Evolutionary conservation across 192 early-diverging fungal species (phyloP).

Genomic region (Chytriomyces sp.): DNA sequence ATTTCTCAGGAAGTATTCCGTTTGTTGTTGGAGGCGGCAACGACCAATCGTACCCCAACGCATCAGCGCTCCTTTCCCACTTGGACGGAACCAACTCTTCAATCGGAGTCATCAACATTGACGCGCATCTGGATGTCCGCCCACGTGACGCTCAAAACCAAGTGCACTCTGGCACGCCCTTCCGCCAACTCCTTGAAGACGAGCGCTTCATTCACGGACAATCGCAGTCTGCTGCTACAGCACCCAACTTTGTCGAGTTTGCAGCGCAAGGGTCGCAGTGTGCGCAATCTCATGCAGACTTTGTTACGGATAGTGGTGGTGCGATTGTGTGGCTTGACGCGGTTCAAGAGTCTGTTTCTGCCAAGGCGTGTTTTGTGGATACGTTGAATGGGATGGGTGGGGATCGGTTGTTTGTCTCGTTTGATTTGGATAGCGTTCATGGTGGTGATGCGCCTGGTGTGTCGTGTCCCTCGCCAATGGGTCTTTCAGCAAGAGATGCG

Average conservation of each 20-base stretch:
- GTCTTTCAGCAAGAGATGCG: slow-evolving; percentile 24
- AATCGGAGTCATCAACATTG: slow-evolving; percentile 36
- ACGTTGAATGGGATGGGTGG: slow-evolving; percentile 19
- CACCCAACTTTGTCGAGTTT: slow-evolving; percentile 27
- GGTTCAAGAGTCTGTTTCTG: neutral
- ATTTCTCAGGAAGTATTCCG: slow-evolving; percentile 7
- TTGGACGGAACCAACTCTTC: neutral
- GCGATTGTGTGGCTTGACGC: slow-evolving; percentile 28
- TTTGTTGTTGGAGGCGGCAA: slow-evolving; percentile 37
- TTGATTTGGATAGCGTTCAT: slow-evolving; percentile 35
- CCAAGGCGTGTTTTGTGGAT: neutral
- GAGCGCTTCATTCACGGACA: slow-evolving; percentile 1
- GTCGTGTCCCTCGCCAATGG: slow-evolving; percentile 21
- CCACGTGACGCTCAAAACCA: neutral
- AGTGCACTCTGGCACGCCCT: slow-evolving; percentile 31
- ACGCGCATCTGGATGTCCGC: slow-evolving; percentile 38
- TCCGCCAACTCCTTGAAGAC: slow-evolving; percentile 39
- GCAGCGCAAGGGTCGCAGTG: slow-evolving; percentile 33
- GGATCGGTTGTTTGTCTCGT: slow-evolving; percentile 31
- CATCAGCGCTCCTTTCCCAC: slow-evolving; percentile 25
- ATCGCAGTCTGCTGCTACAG: neutral
- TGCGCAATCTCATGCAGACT: slow-evolving; percentile 26
- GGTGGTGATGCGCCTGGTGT: slow-evolving; percentile 31
- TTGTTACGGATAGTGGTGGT: neutral
- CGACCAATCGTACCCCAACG: slow-evolving; percentile 38